Evolutionary conservation across 169 alveolate genomes (phyloP).

Genomic region (Cryptosporidium andersoni): DNA sequence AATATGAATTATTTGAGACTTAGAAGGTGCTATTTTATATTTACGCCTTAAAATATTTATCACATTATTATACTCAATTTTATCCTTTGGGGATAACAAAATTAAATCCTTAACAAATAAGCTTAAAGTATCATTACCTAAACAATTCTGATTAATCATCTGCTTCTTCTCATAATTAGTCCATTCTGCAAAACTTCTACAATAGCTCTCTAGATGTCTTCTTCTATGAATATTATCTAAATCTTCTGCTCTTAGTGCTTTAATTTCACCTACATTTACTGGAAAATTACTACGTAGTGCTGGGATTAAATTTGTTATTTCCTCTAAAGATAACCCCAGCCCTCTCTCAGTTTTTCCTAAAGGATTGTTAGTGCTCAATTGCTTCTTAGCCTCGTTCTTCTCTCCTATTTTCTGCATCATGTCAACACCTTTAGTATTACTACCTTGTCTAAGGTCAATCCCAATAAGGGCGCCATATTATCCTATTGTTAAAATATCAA

Average conservation of each 20-base stretch:
- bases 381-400: constrained; percentile 5
- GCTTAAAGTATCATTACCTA: constrained; percentile 45
- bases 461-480: not conserved
- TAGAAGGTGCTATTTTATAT: constrained; percentile 73
- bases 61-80: constrained; percentile 70
- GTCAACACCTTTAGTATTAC: not conserved
- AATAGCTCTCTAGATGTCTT: constrained; percentile 75
- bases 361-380: not conserved
- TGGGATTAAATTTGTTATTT: constrained; percentile 71
- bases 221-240: constrained; percentile 75
- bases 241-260: constrained; percentile 72
- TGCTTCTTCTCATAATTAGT: constrained; percentile 73
- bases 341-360: too few species aligned
- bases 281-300: constrained; percentile 75
- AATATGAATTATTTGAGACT: constrained; percentile 76
- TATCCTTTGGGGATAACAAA: constrained; percentile 61
- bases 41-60: constrained; percentile 70
- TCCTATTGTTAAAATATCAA: not conserved
- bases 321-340: constrained; percentile 28
- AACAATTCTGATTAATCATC: constrained; percentile 26
- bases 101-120: constrained; percentile 73
- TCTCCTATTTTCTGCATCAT: constrained; percentile 9
- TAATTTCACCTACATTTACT: constrained; percentile 77
- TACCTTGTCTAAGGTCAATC: not conserved
- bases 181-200: constrained; percentile 77